Base-by-base conservation (phyloP, 495 filamentous ascomycete genomes). In the Saxophila tyrrhenica region DNA sequence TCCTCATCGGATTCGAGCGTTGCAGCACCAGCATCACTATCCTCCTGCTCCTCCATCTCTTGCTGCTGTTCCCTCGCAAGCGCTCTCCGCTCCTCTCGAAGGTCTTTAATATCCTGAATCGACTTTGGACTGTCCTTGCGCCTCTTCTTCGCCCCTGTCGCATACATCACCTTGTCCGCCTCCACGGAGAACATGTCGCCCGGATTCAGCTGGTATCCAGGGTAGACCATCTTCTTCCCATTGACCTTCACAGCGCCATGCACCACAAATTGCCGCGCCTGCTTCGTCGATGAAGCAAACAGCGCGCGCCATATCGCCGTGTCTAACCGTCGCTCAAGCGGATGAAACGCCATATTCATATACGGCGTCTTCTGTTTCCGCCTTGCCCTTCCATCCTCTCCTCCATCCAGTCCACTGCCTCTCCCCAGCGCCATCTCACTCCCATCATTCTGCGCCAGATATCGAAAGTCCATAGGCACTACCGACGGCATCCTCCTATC, bases 161-260 rank as follows among this genome's bases (percentile, higher is more conserved):
- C 92, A 59, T 71, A 86, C 70, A 98, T 76, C 25, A 97, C 94
- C 54, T 81, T 80, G 5, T 92, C 87, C 41, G 83, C 77, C 8
- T 95, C 85, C 64, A 98, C 94, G 64, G 91, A 86, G 77, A 97
- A 98, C 75, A 98, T 85, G 65, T 98, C 92, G 47, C 92, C 92
- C 10, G 92, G 92, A 69, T 98, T 98, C 24, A 98, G 83, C 64
- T 89, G 85, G 71, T 97, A 98, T 57, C 87, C 83, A 0, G 92
- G 90, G 65, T 95, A 83, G 45, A 74, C 77, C 86, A 97, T 94
- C 92, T 88, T 86, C 70, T 94, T 86, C 50, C 92, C 92, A 75
- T 98, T 98, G 57, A 98, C 92, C 59, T 81, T 95, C 48, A 97
- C 92, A 56, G 80, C 79, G 20, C 92, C 92, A 71, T 97, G 92